These are phyloP conservation scores for Chenopodium quinoa DNA, from an alignment of 148 eudicot species.

Conservation along the genomic window DNA sequence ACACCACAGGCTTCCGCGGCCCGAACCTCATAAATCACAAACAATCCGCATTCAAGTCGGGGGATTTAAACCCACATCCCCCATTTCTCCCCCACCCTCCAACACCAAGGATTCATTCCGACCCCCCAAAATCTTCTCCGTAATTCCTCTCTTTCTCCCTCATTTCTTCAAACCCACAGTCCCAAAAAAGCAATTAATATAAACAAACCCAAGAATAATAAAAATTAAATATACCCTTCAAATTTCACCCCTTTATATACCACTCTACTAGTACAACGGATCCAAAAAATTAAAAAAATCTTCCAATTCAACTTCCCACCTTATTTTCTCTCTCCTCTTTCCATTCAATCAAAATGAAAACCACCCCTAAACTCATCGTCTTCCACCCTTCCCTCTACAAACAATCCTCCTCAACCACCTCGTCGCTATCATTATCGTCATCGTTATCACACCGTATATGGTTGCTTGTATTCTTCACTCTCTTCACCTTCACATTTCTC, in stretches of 20 bases:
- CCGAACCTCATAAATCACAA: not conserved
- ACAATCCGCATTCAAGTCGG: not conserved
- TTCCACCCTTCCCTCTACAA: slow-evolving; percentile 60
- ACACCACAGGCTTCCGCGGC: not conserved
- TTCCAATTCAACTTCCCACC: not conserved
- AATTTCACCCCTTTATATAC: not conserved
- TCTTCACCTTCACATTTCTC: slow-evolving; percentile 42
- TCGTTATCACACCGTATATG: slow-evolving; percentile 34
- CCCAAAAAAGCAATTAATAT: not conserved
- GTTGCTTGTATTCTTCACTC: slow-evolving; percentile 37
- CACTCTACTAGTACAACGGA: not conserved
- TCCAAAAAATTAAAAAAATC: not conserved
- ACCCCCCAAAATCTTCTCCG: slow-evolving; percentile 25
- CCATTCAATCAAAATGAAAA: slow-evolving; percentile 33
- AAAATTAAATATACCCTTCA: not conserved
- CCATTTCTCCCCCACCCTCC: not conserved
- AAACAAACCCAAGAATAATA: too few relatives aligned
- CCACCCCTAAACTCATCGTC: slow-evolving; percentile 58
- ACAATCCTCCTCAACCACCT: slow-evolving; percentile 10
- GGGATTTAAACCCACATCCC: not conserved
- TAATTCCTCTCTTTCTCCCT: slow-evolving; percentile 12
- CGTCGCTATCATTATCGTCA: not conserved
- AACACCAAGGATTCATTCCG: not conserved
- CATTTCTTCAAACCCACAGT: not conserved
- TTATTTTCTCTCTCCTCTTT: not conserved